Evolutionary conservation across 257 asterid genomes (phyloP), one percentile per base, ranked within the genome.

Genomic region (Solanum etuberosum): DNA sequence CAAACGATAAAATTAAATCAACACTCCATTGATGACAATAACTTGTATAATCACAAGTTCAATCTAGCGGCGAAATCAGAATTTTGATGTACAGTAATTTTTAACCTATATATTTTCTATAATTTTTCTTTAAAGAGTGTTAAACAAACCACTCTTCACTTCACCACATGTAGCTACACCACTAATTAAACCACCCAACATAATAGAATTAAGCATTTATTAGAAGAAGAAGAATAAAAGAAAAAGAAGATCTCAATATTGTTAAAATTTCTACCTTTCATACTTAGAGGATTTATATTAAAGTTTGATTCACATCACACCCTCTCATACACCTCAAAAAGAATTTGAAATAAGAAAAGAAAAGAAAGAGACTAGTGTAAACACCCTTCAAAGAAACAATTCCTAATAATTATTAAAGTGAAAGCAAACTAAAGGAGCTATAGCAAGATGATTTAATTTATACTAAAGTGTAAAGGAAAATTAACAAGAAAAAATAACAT

Each of bases 401-500:
- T 46, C 27, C 85, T 46, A 80, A 80, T 46, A 80, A 27, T 29
- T 80, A 27, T 29, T 80, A 48, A 80, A 80, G 85, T 46, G 85
- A 80, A 80, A 80, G 85, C 43, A 80, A 80, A 80, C 68, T 46
- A 80, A 80, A 80, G 67, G 67, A 54, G 61, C n/a, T 18, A 51
- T 51, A 29, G 5, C 37, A 29, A 80, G 29, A 80, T 80, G 20
- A 51, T 16, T 51, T 51, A 54, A 54, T 61, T 29, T n/a, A 31
- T 37, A 27, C 16, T 20, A 54, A n/a, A 38, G 57, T 6, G 32
- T 5, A 43, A 85, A 20, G 13, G 37, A 18, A 25, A 67, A 27
- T 31, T 51, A 27, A 51, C 59, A 51, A 31, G 11, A 15, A 18
- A 61, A 73, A 6, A 54, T 2, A 6, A 89, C 98, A 51, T 93